Percentiles rank a stretch among this genome's conserved stretches.
Conservation (phyloP, 2,329 filamentous ascomycete genomes). For the Coniochaeta sp. region DNA sequence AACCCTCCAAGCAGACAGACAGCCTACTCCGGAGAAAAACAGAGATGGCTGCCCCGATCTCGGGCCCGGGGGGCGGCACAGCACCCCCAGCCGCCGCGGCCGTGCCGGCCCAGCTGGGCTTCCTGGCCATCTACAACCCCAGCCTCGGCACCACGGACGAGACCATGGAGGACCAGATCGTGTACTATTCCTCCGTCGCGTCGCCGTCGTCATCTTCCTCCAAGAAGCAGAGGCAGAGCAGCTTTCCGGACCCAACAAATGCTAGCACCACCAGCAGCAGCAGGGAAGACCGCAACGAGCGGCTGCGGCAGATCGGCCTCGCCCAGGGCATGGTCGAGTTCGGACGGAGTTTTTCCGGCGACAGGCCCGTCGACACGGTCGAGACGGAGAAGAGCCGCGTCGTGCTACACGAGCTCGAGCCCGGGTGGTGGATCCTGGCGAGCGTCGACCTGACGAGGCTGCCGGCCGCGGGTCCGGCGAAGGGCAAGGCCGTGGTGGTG, state of each 20-base stretch:
- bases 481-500: neutral
- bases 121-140: slow-evolving; percentile 93
- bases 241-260: slow-evolving; percentile 30
- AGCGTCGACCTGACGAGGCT: slow-evolving; percentile 12
- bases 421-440: slow-evolving; percentile 91
- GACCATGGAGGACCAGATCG: slow-evolving; percentile 72
- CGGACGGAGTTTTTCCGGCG: slow-evolving; percentile 77
- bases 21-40: too few species aligned
- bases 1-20: too few species aligned
- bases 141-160: slow-evolving; percentile 50
- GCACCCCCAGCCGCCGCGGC: slow-evolving; percentile 22
- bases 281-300: slow-evolving; percentile 68
- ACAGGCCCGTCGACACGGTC: slow-evolving; percentile 69
- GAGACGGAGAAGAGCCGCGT: slow-evolving; percentile 88
- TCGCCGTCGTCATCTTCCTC: slow-evolving; percentile 9
- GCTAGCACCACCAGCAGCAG: slow-evolving; percentile 33
- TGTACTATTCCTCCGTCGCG: slow-evolving; percentile 75
- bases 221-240: slow-evolving; percentile 27
- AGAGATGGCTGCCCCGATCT: neutral
- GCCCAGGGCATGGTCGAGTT: slow-evolving; percentile 97
- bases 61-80: neutral
- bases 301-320: slow-evolving; percentile 84
- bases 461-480: slow-evolving; percentile 14
- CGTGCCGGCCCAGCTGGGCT: slow-evolving; percentile 77
- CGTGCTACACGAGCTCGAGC: slow-evolving; percentile 78